Base-by-base conservation (phyloP, 2,329 filamentous ascomycete genomes). In the Chrysoporthe deuterocubensis region DNA sequence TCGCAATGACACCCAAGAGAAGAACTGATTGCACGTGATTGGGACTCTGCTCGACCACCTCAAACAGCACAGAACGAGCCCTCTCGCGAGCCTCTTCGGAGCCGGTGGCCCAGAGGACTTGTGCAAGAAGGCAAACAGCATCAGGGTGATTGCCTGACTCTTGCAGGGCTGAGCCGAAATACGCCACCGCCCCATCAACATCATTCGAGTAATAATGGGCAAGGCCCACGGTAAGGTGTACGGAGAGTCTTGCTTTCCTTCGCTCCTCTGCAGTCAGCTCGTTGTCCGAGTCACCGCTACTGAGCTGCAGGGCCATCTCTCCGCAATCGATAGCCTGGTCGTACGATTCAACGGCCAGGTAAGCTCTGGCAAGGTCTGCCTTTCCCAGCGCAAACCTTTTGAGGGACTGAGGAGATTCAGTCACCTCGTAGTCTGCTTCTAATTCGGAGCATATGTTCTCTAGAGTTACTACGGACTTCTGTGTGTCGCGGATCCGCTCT, bases 61-160 rank as follows among this genome's bases (percentile, higher is more conserved):
- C 89, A 74, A 97, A 95, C 0, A 99, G 84, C 71, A 92, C 87
- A 64, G 92, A 89, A 3, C 93, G 87, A 18, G 95, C 94, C 70
- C 92, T 89, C 62, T 90, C 88, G 59, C 90, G 88, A 66, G 94
- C 92, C 0, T 89, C 85, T 7, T 90, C 87, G 0, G 89, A 89
- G 9, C 92, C 94, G 71, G 93, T 93, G 0, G 94, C 94, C 95
- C 96, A 99, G 0, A 98, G 85, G 0, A 98, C 92, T 78, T 98
- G 93, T 0, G 94, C 92, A 14, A 98, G 84, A 14, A 97, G 84
- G 74, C 94, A 97, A 0, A 94, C 90, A 1, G 95, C 91, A 75
- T 97, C 94, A 0, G 94, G 91, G 70, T 93, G 89, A 48, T 87
- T 87, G 42, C 87, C 81, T 0, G 92, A 93, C 76, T 97, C 94